phyloP scores from a whole-genome alignment of 257 asterid genomes.

The Solanum chiquidenum region DNA sequence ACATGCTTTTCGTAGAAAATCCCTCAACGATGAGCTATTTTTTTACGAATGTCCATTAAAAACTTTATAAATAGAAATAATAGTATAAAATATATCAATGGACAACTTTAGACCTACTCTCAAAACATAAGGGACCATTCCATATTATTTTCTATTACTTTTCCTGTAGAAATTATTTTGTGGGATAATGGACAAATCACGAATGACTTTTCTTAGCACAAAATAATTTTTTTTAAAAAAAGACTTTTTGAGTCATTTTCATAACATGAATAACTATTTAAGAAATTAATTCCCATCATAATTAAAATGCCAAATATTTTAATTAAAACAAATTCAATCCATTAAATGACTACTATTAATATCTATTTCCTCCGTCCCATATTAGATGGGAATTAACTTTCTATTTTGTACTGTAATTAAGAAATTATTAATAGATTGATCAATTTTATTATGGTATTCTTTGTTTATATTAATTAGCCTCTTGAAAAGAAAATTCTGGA shows the following conservation, averaged over 20 bases:
- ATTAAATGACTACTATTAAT: too few species aligned
- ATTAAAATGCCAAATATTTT: background rate
- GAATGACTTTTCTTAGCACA: background rate
- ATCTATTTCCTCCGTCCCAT: too few species aligned
- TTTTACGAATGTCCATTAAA: background rate
- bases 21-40: background rate
- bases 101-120: background rate
- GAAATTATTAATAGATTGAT: too few species aligned
- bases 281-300: background rate
- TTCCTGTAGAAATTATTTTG: background rate
- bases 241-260: background rate
- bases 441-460: too few species aligned
- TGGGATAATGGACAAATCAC: background rate
- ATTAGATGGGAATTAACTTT: too few species aligned
- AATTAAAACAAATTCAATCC: too few species aligned
- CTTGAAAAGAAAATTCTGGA: rapidly evolving
- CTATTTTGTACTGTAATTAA: too few species aligned
- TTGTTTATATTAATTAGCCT: too few species aligned
- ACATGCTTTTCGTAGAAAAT: background rate
- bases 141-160: background rate
- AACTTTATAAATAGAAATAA: background rate
- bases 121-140: background rate
- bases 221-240: background rate
- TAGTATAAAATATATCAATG: background rate
- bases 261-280: background rate